phyloP scores from a whole-genome alignment of 2,329 filamentous ascomycete species.

The Beauveria sp. region DNA sequence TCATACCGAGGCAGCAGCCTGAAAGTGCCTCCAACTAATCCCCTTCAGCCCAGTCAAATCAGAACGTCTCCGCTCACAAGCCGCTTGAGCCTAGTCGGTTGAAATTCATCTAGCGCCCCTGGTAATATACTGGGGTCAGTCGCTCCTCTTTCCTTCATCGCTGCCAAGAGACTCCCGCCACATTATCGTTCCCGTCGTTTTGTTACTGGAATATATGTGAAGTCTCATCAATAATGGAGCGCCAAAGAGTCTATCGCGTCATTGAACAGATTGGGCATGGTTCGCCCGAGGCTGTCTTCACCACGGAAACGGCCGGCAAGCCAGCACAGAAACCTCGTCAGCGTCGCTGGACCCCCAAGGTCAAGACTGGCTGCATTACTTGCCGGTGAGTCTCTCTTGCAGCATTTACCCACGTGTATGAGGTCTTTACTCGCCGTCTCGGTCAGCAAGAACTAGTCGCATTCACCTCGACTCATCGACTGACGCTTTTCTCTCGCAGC shows the following conservation, averaged over 20 bases:
- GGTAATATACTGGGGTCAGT: not conserved
- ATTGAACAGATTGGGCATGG: not conserved
- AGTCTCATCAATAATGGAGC: not conserved
- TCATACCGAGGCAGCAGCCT: not conserved
- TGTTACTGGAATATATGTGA: not conserved
- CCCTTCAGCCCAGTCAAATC: not conserved
- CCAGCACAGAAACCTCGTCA: constrained; percentile 1
- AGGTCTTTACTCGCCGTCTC: not conserved
- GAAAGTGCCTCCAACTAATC: not conserved
- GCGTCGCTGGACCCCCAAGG: constrained; percentile 13
- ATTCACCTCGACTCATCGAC: not conserved
- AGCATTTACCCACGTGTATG: not conserved
- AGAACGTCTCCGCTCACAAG: not conserved
- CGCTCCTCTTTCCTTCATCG: not conserved
- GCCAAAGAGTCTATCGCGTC: constrained; percentile 2
- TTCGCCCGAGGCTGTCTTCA: not conserved
- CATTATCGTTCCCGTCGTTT: not conserved
- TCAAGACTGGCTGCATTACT: constrained; percentile 16
- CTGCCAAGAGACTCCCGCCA: not conserved
- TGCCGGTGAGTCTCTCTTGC: constrained; percentile 13
- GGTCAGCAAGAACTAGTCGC: not conserved
- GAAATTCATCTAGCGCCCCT: not conserved
- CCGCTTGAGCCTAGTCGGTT: not conserved
- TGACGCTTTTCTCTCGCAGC: constrained; percentile 8
- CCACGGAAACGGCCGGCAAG: not conserved